Evolutionary conservation across 495 filamentous ascomycete species (phyloP), one percentile per base, ranked within the genome.

Genomic region (Penicillium mononematosum): DNA sequence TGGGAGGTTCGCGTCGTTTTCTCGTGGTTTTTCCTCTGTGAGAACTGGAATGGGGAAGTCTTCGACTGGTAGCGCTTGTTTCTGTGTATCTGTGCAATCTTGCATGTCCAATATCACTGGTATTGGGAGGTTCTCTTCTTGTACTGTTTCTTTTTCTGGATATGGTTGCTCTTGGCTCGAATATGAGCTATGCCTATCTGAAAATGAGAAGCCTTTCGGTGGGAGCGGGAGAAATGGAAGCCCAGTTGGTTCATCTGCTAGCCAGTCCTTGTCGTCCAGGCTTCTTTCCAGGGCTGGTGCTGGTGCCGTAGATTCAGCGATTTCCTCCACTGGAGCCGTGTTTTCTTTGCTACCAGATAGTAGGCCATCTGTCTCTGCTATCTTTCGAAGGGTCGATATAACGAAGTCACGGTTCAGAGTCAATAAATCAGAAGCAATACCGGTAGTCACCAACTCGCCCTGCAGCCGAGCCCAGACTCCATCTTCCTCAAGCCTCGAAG

Each of bases 381-480:
- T 56, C 11, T 38, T 38, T 6, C 31, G 50, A 36, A 66, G 45
- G 12, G 50, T 49, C 1, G 51, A 61, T 17, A 59, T 54, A 20
- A 64, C 61, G 22, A 46, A 58, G 4, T 58, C 55, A 4, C 39
- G 64, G 17, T 64, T 56, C 22, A 55, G 50, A n/a, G 11, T 45
- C 7, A 58, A 58, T 17, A 55, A 34, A 16, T 59, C 43, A 9
- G 58, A 27, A 5, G 32, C 5, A 17, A 66, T 53, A 25, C 64
- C 64, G 11, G 55, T 17, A 25, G 47, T 48, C 0, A 45, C 29
- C 29, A 66, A 31, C 17, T 50, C 52, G 6, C 51, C 20, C 27
- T 64, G 64, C 4, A 66, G 45, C 22, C 45, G 42, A 24, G 34
- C 24, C 64, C 64, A 64, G 8, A 48, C 54, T n/a, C 55, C 29